Percentiles rank a stretch among this genome's conserved stretches.
phyloP scores from a whole-genome alignment of 768 basidiomycete genomes.

The Tremella mesenterica region DNA sequence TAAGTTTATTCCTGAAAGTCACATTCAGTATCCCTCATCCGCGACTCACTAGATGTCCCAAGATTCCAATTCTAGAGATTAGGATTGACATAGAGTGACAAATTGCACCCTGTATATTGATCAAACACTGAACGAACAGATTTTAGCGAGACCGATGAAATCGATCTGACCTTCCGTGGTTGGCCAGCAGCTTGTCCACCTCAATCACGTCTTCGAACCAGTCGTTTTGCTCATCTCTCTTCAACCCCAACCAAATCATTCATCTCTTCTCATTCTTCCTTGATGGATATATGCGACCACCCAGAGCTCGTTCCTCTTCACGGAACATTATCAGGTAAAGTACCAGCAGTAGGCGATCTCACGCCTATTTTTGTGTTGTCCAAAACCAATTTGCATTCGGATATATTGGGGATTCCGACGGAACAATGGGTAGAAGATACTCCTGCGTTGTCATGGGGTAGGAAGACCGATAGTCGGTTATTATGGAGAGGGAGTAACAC shows the following conservation, averaged over 20 bases:
- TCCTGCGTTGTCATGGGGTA: slow-evolving; percentile 27
- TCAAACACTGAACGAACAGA: slow-evolving; percentile 16
- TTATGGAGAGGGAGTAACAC: slow-evolving; percentile 43
- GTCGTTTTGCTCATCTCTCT: slow-evolving; percentile 1
- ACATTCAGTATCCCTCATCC: too few species aligned
- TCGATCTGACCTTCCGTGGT: slow-evolving; percentile 20
- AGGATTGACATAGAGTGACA: not conserved
- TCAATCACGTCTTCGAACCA: slow-evolving; percentile 5
- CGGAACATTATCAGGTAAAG: slow-evolving; percentile 38
- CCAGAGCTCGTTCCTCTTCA: slow-evolving; percentile 43
- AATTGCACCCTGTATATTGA: too few species aligned
- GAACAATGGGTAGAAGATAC: slow-evolving; percentile 34
- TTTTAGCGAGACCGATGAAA: slow-evolving; percentile 16
- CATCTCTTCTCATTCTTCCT: slow-evolving; percentile 35
- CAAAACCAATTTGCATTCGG: slow-evolving; percentile 35
- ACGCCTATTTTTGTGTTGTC: slow-evolving; percentile 35
- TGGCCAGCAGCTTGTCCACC: slow-evolving; percentile 21
- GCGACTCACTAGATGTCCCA: not conserved
- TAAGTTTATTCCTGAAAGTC: too few species aligned
- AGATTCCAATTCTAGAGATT: not conserved
- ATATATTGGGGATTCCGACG: slow-evolving; percentile 38
- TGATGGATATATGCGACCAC: slow-evolving; percentile 45
- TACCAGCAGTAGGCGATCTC: slow-evolving; percentile 18
- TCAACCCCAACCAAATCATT: slow-evolving; percentile 26
- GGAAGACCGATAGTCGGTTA: slow-evolving; percentile 23